Conservation (phyloP, 2,329 filamentous ascomycete genomes). For the Talaromyces rugulosus region DNA sequence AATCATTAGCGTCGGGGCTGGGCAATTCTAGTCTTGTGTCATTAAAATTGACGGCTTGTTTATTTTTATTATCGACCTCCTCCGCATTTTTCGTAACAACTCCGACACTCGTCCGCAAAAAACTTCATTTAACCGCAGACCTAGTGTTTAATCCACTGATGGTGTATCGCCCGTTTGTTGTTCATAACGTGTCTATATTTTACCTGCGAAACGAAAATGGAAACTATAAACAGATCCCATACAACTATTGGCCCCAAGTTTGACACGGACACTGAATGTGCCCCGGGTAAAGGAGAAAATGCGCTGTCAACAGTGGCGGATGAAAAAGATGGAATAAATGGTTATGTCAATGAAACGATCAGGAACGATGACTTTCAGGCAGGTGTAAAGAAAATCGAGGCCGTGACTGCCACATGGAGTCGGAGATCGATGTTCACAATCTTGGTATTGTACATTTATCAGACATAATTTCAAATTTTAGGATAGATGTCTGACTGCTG, state of each 20-base stretch:
- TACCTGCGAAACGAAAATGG: neutral
- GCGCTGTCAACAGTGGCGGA: neutral
- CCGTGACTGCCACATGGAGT: conserved; percentile 29
- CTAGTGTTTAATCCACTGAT: no score
- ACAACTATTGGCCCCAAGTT: neutral
- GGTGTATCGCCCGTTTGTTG: neutral
- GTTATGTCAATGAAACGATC: neutral
- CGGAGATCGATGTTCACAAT: conserved; percentile 33
- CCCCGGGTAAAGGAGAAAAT: no score
- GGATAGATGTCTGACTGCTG: neutral
- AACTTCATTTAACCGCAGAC: no score
- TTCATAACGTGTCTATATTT: neutral
- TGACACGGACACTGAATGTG: neutral
- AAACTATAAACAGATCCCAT: neutral
- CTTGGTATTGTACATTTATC: conserved; percentile 42
- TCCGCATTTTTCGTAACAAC: no score
- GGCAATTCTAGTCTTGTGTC: no score
- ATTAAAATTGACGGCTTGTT: no score
- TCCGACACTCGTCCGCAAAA: no score
- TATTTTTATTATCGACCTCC: no score
- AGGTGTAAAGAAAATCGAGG: conserved; percentile 21
- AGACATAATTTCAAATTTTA: neutral
- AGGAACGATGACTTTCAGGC: conserved; percentile 13
- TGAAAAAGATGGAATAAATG: neutral
- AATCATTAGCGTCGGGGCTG: no score